phyloP scores from a whole-genome alignment of 805 yeast genomes.

The Candida odintsovae region DNA sequence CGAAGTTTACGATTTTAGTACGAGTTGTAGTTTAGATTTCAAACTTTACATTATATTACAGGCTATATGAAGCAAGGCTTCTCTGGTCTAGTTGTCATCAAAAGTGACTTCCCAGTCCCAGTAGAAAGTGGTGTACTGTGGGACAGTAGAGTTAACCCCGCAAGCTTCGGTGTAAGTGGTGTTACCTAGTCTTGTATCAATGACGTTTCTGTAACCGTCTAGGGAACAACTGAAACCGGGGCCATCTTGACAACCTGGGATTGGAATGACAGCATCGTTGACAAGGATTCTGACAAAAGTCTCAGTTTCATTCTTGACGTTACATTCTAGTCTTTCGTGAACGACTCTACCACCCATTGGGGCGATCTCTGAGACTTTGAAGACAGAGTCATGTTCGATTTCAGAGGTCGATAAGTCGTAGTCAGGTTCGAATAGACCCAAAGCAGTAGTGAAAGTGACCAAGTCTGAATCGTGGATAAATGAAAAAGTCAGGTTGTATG shows the following conservation, averaged over 20 bases:
- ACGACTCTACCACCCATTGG: conserved; percentile 56
- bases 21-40: background rate
- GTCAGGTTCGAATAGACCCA: conserved; percentile 43
- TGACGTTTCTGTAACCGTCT: conserved; percentile 27
- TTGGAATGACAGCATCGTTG: conserved; percentile 49
- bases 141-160: conserved; percentile 15
- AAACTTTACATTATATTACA: no score
- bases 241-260: conserved; percentile 42
- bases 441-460: conserved; percentile 53
- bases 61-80: background rate
- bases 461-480: conserved; percentile 75
- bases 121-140: conserved; percentile 17
- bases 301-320: conserved; percentile 23
- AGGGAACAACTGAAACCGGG: conserved; percentile 48
- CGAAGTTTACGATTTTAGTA: background rate
- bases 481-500: conserved; percentile 50
- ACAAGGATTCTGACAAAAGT: conserved; percentile 41
- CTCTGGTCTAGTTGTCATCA: conserved; percentile 9
- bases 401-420: conserved; percentile 37
- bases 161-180: conserved; percentile 29
- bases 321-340: conserved; percentile 43
- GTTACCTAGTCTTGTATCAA: conserved; percentile 26
- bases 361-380: conserved; percentile 41
- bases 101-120: conserved; percentile 21
- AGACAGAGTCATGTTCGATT: conserved; percentile 42